These are phyloP conservation scores for Hypoxylon sp. DNA, from an alignment of 2,329 filamentous ascomycete species.

Conservation along the genomic window DNA sequence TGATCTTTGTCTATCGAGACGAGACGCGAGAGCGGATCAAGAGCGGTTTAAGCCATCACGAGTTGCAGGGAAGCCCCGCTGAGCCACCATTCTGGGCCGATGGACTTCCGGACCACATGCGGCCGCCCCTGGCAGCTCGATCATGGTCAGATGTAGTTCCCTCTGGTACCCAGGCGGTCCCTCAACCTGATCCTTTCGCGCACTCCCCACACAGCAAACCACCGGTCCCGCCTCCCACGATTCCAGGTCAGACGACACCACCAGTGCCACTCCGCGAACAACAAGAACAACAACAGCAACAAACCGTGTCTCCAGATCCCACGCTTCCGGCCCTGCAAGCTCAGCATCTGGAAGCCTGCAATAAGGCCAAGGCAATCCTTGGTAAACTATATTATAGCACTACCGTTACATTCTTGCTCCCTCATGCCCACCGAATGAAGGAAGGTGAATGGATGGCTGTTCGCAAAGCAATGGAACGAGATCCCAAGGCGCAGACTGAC, in stretches of 20 bases:
- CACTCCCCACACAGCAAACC: constrained; percentile 51
- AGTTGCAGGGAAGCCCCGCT: constrained; percentile 47
- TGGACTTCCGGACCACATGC: constrained; percentile 51
- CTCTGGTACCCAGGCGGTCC: constrained; percentile 43
- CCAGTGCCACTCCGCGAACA: constrained; percentile 41
- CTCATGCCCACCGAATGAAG: constrained; percentile 76
- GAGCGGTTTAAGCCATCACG: constrained; percentile 35
- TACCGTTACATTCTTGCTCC: constrained; percentile 76
- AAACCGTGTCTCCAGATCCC: too few relatives aligned
- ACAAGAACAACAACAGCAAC: too few relatives aligned
- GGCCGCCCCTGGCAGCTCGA: constrained; percentile 63
- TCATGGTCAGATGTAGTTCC: constrained; percentile 67
- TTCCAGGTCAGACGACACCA: constrained; percentile 50
- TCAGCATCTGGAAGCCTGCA: constrained; percentile 64
- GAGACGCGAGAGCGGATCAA: constrained; percentile 58
- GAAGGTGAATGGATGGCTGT: constrained; percentile 81
- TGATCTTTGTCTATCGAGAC: constrained; percentile 86
- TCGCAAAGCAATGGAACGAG: constrained; percentile 73
- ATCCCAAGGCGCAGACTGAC: constrained; percentile 74
- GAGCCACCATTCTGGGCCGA: constrained; percentile 43
- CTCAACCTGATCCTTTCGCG: constrained; percentile 35
- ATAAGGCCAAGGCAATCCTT: constrained; percentile 72
- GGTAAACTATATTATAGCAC: constrained; percentile 72
- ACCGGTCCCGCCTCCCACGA: constrained; percentile 51
- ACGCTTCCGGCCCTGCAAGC: constrained; percentile 56